A percentile compares a stretch with the other conserved stretches of the same genome.
phyloP scores from a whole-genome alignment of 176 grass and related monocot species.

The Rhipidocladum racemiflorum region DNA sequence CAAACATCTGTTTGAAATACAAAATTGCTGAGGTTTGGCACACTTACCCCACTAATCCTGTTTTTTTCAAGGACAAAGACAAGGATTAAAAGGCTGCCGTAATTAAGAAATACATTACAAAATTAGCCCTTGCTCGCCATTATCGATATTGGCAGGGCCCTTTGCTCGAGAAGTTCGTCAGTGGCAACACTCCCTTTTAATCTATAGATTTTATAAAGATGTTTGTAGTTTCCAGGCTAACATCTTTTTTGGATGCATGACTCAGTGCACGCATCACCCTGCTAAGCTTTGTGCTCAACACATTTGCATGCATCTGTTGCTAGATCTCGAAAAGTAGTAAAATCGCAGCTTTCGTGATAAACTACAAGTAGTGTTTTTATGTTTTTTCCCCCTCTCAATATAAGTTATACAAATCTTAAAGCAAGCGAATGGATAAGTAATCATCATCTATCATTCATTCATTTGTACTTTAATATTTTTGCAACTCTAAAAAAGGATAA shows the following conservation, averaged over 20 bases:
- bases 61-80: not conserved
- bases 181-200: not conserved
- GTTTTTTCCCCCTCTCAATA: no score
- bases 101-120: not conserved
- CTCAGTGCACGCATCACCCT: not conserved
- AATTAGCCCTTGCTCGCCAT: constrained; percentile 30
- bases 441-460: no score
- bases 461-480: no score
- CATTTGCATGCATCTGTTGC: not conserved
- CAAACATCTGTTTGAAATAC: no score
- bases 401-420: no score
- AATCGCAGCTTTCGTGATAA: no score
- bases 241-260: not conserved
- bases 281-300: not conserved
- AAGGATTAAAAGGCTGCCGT: not conserved
- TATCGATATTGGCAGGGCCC: constrained; percentile 25
- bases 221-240: not conserved
- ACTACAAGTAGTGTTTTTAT: no score
- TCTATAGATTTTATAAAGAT: constrained; percentile 1
- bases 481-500: no score
- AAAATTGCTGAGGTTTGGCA: no score
- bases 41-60: constrained; percentile 31
- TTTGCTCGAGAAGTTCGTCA: constrained; percentile 18
- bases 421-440: no score
- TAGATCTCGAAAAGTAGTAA: not conserved